A percentile compares a stretch with the other conserved stretches of the same genome.
Conservation (phyloP, 768 basidiomycete genomes). For the Podaxis carcinomalis region DNA sequence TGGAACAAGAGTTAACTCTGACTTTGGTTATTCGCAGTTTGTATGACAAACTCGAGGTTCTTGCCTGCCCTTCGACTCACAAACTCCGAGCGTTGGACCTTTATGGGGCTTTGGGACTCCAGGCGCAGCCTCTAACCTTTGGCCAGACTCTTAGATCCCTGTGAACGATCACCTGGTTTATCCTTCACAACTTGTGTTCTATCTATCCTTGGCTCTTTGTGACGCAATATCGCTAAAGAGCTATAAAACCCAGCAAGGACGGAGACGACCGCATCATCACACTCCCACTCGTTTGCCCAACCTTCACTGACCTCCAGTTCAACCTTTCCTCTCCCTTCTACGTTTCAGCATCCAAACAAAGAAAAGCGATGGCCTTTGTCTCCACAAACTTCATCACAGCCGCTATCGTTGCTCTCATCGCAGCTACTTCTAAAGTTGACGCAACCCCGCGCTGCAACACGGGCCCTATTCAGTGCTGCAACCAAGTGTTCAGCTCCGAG, state of each 20-base stretch:
- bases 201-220: background rate
- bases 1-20: background rate
- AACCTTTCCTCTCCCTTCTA: background rate
- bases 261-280: background rate
- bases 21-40: background rate
- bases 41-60: background rate
- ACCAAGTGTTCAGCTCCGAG: background rate
- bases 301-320: too few relatives aligned
- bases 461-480: background rate
- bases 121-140: background rate
- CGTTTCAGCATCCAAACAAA: background rate
- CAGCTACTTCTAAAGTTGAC: background rate
- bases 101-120: background rate
- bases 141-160: background rate
- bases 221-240: background rate
- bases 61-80: background rate
- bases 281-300: background rate
- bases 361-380: slow-evolving; percentile 1
- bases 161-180: background rate
- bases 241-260: background rate
- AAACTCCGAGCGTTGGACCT: background rate
- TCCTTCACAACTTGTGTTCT: too few relatives aligned
- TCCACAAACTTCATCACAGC: background rate
- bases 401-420: background rate
- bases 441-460: background rate